Base-by-base conservation (phyloP, 106 monocot species). In the Narthecium ossifragum region DNA sequence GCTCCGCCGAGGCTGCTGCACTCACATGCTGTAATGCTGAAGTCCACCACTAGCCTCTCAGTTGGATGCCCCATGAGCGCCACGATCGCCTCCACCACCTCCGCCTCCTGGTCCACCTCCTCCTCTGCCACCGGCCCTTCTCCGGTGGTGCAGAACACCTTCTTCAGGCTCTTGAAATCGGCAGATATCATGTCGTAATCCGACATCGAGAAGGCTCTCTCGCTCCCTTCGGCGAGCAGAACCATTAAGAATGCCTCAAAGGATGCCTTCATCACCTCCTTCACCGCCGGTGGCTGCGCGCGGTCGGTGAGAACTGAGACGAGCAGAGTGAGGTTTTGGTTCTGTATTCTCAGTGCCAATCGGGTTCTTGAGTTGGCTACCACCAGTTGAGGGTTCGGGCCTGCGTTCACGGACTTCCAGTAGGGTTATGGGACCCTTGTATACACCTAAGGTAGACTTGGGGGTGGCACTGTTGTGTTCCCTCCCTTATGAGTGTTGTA, bases 261-360 rank as follows among this genome's bases (percentile, higher is more conserved):
- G 21, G 65, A 24, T 0, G 65, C 65, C 54, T 39, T 34, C 54
- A 66, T 53, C 29, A 66, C 55, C 17, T 53, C 65, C 36, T 39
- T 34, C 14, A 55, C 65, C 27, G 53, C 65, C 15, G 37, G 8
- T 2, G 49, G 51, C 24, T 64, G 63, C 2, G 62, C 46, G 5
- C 48, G 26, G n/a, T 62, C 62, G 3, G 62, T 62, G 21, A 62
- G 32, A 5, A 46, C 4, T 11, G 46, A 21, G 29, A 78, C 56
- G 8, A 85, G 59, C 13, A 77, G 39, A 0, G 72, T 67, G 1
- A 85, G 48, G 53, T 80, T 80, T 63, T 81, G 85, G 57, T 77
- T 85, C 12, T 81, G 66, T 0, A 60, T 39, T 4, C 81, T 64
- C 32, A 85, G 30, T 9, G 74, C 60, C 3, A 67, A 70, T 5